A percentile compares a stretch with the other conserved stretches of the same genome.
Evolutionary conservation across 306 rosid genomes (phyloP).

Genomic region (Parietaria judaica): DNA sequence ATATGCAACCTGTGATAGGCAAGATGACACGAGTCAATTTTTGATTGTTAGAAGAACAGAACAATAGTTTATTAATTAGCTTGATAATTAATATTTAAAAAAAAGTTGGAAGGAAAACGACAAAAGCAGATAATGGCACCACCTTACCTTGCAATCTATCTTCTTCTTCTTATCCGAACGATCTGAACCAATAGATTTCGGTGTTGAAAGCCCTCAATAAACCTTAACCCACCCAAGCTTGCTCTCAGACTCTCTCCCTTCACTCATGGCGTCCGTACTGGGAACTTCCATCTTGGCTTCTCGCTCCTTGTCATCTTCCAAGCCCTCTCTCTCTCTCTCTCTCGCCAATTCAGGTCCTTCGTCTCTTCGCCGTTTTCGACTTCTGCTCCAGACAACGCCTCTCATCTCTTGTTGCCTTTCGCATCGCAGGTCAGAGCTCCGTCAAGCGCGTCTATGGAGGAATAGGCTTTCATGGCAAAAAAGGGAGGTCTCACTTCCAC

Average conservation of each 20-base stretch:
- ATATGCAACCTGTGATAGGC: no score
- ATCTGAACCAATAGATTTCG: conserved; percentile 32
- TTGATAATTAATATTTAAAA: no score
- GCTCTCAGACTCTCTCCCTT: not conserved
- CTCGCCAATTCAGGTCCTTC: conserved; percentile 46
- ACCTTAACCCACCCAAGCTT: not conserved
- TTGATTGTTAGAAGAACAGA: no score
- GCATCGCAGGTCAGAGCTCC: conserved; percentile 52
- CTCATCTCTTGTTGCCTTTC: conserved; percentile 17
- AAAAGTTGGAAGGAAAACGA: not conserved
- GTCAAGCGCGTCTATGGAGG: conserved; percentile 49
- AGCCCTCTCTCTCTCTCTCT: conserved; percentile 38
- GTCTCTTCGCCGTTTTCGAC: not conserved
- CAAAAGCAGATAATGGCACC: not conserved
- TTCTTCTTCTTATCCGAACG: conserved; percentile 40
- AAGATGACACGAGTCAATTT: no score
- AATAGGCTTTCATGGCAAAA: conserved; percentile 44
- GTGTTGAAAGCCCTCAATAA: conserved; percentile 2
- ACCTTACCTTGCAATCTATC: conserved; percentile 53
- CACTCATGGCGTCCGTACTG: conserved; percentile 60
- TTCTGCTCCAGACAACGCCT: not conserved
- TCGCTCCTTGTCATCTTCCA: conserved; percentile 37
- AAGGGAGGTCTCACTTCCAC: conserved; percentile 50
- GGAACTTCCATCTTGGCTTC: conserved; percentile 58
- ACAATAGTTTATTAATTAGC: no score